Conservation (phyloP, 78 protist species). For the Bigelowiella natans region DNA sequence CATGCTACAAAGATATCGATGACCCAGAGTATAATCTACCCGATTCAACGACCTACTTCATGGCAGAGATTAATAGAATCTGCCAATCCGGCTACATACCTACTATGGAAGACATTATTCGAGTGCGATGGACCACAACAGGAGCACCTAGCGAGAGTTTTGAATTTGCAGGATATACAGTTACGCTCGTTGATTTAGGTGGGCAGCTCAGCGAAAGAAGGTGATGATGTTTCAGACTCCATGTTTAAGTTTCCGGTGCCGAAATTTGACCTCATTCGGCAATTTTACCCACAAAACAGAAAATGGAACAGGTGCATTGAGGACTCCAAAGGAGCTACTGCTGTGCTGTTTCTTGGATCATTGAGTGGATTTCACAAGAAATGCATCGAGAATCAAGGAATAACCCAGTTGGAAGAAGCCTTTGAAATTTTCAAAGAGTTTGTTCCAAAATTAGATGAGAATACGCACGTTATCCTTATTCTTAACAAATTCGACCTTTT, state of each 20-base stretch:
- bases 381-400: neutral
- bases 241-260: too few relatives aligned
- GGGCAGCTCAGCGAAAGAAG: conserved; percentile 81
- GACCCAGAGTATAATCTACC: neutral
- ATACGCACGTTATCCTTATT: neutral
- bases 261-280: too few relatives aligned
- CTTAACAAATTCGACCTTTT: neutral
- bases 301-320: neutral
- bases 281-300: too few relatives aligned
- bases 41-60: neutral
- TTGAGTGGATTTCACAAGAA: neutral
- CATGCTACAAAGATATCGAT: neutral
- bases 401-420: neutral
- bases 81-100: conserved; percentile 44
- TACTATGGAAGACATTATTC: conserved; percentile 50
- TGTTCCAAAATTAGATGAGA: too few relatives aligned
- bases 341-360: neutral
- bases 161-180: conserved; percentile 21
- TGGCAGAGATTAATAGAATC: neutral
- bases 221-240: too few relatives aligned
- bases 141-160: conserved; percentile 69
- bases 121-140: conserved; percentile 59
- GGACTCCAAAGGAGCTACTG: neutral
- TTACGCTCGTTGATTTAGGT: conserved; percentile 68
- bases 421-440: neutral